Conservation (phyloP, 768 basidiomycete genomes). For the Calocera viscosa region DNA sequence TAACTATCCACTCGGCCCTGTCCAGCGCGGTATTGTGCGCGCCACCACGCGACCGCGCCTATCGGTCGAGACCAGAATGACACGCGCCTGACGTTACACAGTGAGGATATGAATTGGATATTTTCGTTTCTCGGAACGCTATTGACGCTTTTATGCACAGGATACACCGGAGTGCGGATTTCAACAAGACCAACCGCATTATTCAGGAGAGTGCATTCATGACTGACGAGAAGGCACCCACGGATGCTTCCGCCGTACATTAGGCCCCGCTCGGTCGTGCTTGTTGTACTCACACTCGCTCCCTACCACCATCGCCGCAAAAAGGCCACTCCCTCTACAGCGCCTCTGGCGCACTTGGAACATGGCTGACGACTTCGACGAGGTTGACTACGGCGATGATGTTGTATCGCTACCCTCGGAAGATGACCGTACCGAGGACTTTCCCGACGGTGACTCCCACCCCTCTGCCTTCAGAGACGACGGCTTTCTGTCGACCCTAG, state of each 20-base stretch:
- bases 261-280: background rate
- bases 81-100: background rate
- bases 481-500: too few relatives aligned
- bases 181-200: conserved; percentile 8
- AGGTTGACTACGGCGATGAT: conserved; percentile 21
- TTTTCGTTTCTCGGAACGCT: conserved; percentile 11
- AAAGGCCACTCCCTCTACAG: background rate
- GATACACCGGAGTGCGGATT: too few relatives aligned
- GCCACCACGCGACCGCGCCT: background rate
- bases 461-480: too few relatives aligned
- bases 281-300: background rate
- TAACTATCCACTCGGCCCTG: background rate
- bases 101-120: conserved; percentile 13
- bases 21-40: background rate
- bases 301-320: background rate
- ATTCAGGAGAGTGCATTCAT: too few relatives aligned
- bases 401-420: conserved; percentile 9
- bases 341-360: background rate
- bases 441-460: background rate
- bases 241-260: background rate
- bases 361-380: conserved; percentile 14
- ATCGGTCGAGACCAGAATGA: background rate
- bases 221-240: background rate
- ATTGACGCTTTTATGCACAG: conserved; percentile 13
- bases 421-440: background rate